Percentiles rank a stretch among this genome's conserved stretches.
phyloP scores from a whole-genome alignment of 352 stramenopile genomes.

The Phytophthora uliginosa region DNA sequence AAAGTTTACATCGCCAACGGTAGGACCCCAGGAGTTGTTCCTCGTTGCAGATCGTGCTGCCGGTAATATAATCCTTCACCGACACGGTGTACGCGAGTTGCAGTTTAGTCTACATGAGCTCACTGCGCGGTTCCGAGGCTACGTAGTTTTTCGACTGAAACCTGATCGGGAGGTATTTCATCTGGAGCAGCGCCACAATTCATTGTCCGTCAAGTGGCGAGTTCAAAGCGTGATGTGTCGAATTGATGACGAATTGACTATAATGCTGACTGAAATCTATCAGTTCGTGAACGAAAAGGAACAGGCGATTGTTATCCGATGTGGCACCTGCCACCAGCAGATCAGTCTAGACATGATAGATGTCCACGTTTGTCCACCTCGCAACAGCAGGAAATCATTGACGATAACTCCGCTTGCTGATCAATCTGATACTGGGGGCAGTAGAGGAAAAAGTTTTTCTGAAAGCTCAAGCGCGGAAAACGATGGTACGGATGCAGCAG shows the following conservation, averaged over 20 bases:
- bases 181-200: conserved; percentile 46
- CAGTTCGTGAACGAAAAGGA: conserved; percentile 66
- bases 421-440: neutral
- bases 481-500: neutral
- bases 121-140: conserved; percentile 51
- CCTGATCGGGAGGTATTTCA: conserved; percentile 65
- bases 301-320: conserved; percentile 61
- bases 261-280: conserved; percentile 61
- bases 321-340: conserved; percentile 65
- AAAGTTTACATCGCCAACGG: conserved; percentile 45
- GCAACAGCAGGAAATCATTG: conserved; percentile 18
- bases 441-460: conserved; percentile 32
- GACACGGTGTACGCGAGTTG: conserved; percentile 45
- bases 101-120: conserved; percentile 70
- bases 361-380: conserved; percentile 55
- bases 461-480: conserved; percentile 24
- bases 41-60: conserved; percentile 49
- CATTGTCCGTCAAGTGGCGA: conserved; percentile 61
- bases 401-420: conserved; percentile 23
- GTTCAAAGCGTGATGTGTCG: conserved; percentile 53
- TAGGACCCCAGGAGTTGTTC: conserved; percentile 48
- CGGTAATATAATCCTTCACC: conserved; percentile 65
- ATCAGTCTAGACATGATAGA: conserved; percentile 70
- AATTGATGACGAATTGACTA: conserved; percentile 60
- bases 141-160: conserved; percentile 61